Conservation (phyloP, 2,329 filamentous ascomycete species). For the Sclerotinia trifoliorum region DNA sequence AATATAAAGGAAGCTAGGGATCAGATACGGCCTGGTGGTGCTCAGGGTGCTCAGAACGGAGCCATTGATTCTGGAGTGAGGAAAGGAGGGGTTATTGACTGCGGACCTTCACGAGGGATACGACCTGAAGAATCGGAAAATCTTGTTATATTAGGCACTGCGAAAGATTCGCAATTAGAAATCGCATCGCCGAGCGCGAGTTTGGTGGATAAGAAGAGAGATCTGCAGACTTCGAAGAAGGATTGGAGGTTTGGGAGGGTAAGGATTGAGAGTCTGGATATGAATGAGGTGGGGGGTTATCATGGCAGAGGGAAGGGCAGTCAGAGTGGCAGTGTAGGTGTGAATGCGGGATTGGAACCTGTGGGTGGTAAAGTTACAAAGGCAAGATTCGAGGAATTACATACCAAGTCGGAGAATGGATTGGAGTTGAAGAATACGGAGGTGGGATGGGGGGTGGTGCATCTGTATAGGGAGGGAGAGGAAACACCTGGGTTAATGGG, state of each 20-base stretch:
- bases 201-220: constrained; percentile 35
- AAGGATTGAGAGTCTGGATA: constrained; percentile 77
- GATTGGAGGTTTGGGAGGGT: constrained; percentile 86
- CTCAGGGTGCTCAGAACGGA: neutral
- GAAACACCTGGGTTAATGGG: constrained; percentile 62
- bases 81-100: constrained; percentile 35
- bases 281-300: constrained; percentile 47
- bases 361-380: constrained; percentile 67
- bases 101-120: constrained; percentile 37
- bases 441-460: constrained; percentile 87
- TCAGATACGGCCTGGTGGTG: neutral
- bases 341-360: constrained; percentile 43
- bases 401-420: neutral
- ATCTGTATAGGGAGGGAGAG: constrained; percentile 83
- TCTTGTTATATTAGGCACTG: neutral
- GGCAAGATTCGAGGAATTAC: constrained; percentile 67
- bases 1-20: neutral
- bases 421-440: constrained; percentile 70
- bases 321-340: constrained; percentile 25
- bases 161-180: constrained; percentile 28
- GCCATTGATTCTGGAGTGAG: too few relatives aligned
- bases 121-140: constrained; percentile 6
- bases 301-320: constrained; percentile 48
- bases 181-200: constrained; percentile 39
- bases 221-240: constrained; percentile 46